Percentiles rank a stretch among this genome's conserved stretches.
Conservation (phyloP, 768 basidiomycete genomes). For the Termitomyces eurrhizus region DNA sequence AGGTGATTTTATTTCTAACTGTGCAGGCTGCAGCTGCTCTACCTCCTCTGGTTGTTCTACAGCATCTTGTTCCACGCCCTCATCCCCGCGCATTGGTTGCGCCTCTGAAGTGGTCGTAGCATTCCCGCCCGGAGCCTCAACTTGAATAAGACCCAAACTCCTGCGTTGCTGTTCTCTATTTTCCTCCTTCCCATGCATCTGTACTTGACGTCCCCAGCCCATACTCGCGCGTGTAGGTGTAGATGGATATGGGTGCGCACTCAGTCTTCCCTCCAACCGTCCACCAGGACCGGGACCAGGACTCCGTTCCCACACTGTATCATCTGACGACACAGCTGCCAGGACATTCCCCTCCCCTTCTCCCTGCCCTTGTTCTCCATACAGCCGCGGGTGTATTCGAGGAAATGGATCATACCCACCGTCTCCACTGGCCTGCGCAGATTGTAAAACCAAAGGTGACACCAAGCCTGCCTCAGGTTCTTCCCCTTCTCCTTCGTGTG, state of each 20-base stretch:
- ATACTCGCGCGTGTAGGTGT: not conserved
- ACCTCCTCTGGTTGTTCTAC: not conserved
- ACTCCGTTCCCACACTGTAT: conserved; percentile 12
- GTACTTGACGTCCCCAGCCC: conserved; percentile 4
- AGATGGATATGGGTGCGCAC: not conserved
- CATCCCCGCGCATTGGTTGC: not conserved
- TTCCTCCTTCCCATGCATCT: not conserved
- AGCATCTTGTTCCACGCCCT: not conserved
- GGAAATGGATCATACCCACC: not conserved
- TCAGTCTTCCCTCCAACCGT: not conserved
- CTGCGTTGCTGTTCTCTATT: not conserved
- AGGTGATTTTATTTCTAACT: not conserved
- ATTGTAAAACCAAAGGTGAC: not conserved
- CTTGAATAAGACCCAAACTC: not conserved
- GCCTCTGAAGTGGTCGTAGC: not conserved
- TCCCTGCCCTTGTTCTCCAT: not conserved
- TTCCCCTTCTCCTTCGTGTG: not conserved
- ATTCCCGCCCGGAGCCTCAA: not conserved
- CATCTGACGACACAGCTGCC: conserved; percentile 5
- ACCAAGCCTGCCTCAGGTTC: conserved; percentile 1
- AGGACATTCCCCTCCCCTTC: not conserved
- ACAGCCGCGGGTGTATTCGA: not conserved
- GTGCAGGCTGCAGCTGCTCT: not conserved
- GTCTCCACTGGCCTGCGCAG: not conserved
- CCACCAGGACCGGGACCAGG: not conserved